These are phyloP conservation scores for Colletotrichum chlorophyti DNA, from an alignment of 2,329 filamentous ascomycete genomes.

Conservation along the genomic window DNA sequence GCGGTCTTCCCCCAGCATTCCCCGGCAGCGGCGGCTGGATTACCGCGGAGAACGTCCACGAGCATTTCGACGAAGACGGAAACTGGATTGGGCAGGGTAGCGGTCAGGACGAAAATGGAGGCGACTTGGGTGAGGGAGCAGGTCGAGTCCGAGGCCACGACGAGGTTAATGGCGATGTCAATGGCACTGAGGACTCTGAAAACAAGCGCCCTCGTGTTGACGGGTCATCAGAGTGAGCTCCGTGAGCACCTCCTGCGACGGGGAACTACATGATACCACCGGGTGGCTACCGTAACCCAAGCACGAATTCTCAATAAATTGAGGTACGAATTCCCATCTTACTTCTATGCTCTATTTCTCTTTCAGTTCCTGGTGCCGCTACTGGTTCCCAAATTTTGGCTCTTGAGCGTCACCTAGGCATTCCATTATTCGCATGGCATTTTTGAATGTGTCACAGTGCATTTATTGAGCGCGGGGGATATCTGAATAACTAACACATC, in stretches of 20 bases:
- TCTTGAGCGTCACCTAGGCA: slow-evolving; percentile 8
- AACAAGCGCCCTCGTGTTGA: slow-evolving; percentile 57
- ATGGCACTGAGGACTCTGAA: slow-evolving; percentile 51
- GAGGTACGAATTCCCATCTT: slow-evolving; percentile 11
- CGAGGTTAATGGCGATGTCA: slow-evolving; percentile 56
- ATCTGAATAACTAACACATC: too few species aligned
- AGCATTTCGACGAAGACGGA: slow-evolving; percentile 82
- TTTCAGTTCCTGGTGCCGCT: too few species aligned
- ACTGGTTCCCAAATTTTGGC: too few species aligned
- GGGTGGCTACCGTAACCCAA: too few species aligned
- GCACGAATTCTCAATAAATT: not conserved
- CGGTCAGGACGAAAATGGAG: slow-evolving; percentile 46
- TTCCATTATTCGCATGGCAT: too few species aligned
- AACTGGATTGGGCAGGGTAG: slow-evolving; percentile 69
- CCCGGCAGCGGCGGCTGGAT: slow-evolving; percentile 84
- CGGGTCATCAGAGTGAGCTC: slow-evolving; percentile 3
- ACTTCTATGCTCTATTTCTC: too few species aligned
- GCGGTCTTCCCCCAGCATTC: slow-evolving; percentile 68
- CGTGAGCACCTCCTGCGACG: not conserved
- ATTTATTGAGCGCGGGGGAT: too few species aligned
- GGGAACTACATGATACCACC: slow-evolving; percentile 22
- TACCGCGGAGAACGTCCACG: slow-evolving; percentile 87
- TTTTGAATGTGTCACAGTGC: too few species aligned
- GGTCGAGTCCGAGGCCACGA: slow-evolving; percentile 62
- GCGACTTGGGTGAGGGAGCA: slow-evolving; percentile 68